These are phyloP conservation scores for Calocera cornea DNA, from an alignment of 768 basidiomycete genomes.

Conservation along the genomic window DNA sequence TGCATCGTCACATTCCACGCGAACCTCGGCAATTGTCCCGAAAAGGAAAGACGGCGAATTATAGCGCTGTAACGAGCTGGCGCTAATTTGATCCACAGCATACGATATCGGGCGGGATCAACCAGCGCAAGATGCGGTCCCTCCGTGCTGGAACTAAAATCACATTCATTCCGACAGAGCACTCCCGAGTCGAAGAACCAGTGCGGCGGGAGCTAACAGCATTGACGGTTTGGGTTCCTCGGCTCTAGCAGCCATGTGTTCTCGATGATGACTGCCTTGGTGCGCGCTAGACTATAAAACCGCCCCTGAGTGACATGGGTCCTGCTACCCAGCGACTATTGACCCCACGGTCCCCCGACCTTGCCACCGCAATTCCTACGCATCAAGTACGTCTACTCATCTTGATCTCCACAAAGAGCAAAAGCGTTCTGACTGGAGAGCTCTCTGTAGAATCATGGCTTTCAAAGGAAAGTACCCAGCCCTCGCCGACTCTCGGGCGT, in stretches of 20 bases:
- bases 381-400: neutral
- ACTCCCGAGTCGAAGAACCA: too few species aligned
- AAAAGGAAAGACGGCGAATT: too few species aligned
- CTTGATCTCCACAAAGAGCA: neutral
- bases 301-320: neutral
- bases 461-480: neutral
- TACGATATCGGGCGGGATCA: too few species aligned
- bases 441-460: neutral
- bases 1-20: too few species aligned
- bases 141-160: too few species aligned
- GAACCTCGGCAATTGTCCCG: too few species aligned
- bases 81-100: too few species aligned
- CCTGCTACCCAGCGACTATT: neutral
- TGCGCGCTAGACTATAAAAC: neutral
- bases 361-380: neutral
- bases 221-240: neutral
- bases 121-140: too few species aligned
- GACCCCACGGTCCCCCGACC: neutral
- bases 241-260: neutral
- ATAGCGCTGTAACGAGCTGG: too few species aligned
- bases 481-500: neutral
- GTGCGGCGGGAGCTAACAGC: neutral
- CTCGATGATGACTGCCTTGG: neutral
- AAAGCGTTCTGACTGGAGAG: neutral
- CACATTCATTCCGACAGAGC: too few species aligned